These are phyloP conservation scores for Citrus hindsii DNA, from an alignment of 345 rosid genomes.

Conservation along the genomic window DNA sequence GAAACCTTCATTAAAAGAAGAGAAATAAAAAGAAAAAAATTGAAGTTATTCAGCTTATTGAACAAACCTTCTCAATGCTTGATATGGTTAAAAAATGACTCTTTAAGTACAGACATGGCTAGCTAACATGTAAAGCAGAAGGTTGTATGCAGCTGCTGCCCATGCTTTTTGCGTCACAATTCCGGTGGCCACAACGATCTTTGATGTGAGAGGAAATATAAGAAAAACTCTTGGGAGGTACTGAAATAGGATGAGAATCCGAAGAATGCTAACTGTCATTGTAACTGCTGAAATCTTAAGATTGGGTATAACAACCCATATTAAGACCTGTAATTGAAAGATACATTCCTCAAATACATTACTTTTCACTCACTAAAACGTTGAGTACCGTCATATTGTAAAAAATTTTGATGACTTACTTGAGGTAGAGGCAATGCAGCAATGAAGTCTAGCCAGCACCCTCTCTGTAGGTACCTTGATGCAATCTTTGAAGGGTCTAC, in stretches of 20 bases:
- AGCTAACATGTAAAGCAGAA: slow-evolving; percentile 33
- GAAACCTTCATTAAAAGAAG: slow-evolving; percentile 21
- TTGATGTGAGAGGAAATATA: slow-evolving; percentile 23
- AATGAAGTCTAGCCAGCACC: slow-evolving; percentile 11
- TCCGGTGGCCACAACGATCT: slow-evolving; percentile 29
- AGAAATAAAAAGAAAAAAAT: background rate
- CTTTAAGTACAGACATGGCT: slow-evolving; percentile 25
- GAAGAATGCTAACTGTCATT: slow-evolving; percentile 11
- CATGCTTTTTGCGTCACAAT: slow-evolving; percentile 29
- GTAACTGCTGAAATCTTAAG: slow-evolving; percentile 6
- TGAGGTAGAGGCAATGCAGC: slow-evolving; percentile 18
- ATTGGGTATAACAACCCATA: slow-evolving; percentile 26
- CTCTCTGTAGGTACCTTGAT: background rate
- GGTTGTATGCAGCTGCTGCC: slow-evolving; percentile 41
- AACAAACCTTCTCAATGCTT: background rate
- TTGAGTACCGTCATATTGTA: background rate
- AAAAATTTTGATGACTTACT: background rate
- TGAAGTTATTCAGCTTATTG: background rate
- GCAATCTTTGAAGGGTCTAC: slow-evolving; percentile 11
- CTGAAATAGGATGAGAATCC: slow-evolving; percentile 25
- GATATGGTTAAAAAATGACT: background rate
- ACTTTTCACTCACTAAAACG: background rate
- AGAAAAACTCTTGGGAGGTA: slow-evolving; percentile 26
- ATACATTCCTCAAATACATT: background rate
- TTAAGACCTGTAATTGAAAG: slow-evolving; percentile 19